phyloP scores from a whole-genome alignment of 1,284 basidiomycete genomes.

The Cutaneotrichosporon sp. region DNA sequence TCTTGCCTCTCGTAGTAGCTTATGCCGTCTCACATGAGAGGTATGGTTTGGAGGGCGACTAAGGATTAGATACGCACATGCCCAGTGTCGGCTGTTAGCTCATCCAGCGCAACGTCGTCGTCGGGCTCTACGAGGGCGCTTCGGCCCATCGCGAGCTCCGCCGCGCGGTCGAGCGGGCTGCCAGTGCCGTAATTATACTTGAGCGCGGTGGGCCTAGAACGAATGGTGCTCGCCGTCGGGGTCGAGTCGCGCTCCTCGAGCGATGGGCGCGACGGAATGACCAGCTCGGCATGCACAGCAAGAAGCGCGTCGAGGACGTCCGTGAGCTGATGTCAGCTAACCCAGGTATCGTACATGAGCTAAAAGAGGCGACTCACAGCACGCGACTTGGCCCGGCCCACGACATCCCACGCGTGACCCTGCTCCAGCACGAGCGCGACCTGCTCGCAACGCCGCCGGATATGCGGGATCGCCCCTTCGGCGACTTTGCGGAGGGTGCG shows the following conservation, averaged over 20 bases:
- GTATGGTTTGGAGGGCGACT: no score
- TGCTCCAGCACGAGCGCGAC: slow-evolving; percentile 24
- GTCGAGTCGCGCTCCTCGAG: slow-evolving; percentile 14
- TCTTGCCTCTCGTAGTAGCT: background rate
- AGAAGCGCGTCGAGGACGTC: slow-evolving; percentile 33
- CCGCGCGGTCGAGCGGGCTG: slow-evolving; percentile 18
- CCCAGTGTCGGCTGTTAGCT: slow-evolving; percentile 11
- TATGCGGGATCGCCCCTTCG: slow-evolving; percentile 15
- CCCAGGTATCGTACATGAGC: background rate
- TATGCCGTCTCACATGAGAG: background rate
- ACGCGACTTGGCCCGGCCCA: slow-evolving; percentile 19
- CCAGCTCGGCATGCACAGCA: slow-evolving; percentile 18
- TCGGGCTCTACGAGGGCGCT: slow-evolving; percentile 21
- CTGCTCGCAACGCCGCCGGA: slow-evolving; percentile 25
- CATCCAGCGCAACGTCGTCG: slow-evolving; percentile 17
- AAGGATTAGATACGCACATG: background rate
- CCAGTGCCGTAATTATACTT: background rate
- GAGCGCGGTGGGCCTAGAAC: background rate
- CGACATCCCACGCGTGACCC: slow-evolving; percentile 15
- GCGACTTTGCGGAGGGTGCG: background rate
- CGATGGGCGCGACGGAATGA: background rate
- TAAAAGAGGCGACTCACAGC: slow-evolving; percentile 16
- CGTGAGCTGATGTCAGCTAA: slow-evolving; percentile 22
- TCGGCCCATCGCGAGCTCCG: slow-evolving; percentile 24
- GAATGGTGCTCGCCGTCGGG: slow-evolving; percentile 2